Percentiles rank a stretch among this genome's conserved stretches.
Conservation (phyloP, 2,329 filamentous ascomycete species). For the Beauveria sp. region DNA sequence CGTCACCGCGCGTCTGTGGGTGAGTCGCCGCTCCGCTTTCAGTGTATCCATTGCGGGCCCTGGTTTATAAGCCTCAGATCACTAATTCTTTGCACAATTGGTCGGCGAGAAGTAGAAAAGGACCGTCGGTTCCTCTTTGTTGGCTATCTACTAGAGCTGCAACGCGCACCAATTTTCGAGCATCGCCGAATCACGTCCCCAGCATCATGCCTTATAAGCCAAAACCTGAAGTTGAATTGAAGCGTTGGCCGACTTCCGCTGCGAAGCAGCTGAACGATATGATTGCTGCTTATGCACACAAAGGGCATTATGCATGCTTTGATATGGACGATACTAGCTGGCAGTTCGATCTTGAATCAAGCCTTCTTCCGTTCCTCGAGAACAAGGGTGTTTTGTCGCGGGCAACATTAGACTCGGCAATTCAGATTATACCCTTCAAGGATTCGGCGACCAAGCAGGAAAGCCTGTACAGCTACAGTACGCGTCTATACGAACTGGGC, state of each 20-base stretch:
- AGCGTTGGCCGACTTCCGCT: conserved; percentile 30
- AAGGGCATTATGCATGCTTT: conserved; percentile 31
- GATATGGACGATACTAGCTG: conserved; percentile 41
- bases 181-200: background rate
- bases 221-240: background rate
- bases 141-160: background rate
- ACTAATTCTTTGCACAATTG: background rate
- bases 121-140: background rate
- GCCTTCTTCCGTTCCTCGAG: conserved; percentile 35
- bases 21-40: background rate
- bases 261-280: conserved; percentile 28
- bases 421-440: conserved; percentile 35
- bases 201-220: background rate
- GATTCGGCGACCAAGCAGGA: conserved; percentile 31
- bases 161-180: background rate
- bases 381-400: conserved; percentile 33
- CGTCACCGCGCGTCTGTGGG: too few species aligned
- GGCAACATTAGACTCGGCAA: conserved; percentile 30
- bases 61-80: background rate
- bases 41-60: background rate
- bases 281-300: conserved; percentile 31
- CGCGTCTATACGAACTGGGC: conserved; percentile 34
- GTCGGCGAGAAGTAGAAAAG: background rate
- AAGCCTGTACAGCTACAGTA: conserved; percentile 37
- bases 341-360: conserved; percentile 35